Evolutionary conservation across 2,329 filamentous ascomycete species (phyloP).

Genomic region (Hysterium pulicare): DNA sequence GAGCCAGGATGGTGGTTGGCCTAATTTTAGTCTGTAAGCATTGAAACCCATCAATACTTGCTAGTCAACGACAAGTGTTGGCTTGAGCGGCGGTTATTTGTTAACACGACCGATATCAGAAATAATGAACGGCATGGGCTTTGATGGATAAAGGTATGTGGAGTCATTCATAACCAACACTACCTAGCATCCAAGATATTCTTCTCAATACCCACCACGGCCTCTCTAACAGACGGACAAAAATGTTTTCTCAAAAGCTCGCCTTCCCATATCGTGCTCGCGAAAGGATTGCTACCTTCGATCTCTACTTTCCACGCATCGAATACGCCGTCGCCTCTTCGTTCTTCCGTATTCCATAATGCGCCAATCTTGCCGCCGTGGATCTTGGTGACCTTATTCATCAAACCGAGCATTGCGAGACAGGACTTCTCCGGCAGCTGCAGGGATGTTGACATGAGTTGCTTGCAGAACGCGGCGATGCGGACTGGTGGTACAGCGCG

Average conservation of each 20-base stretch:
- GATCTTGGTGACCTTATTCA: constrained; percentile 74
- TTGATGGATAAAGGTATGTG: too few relatives aligned
- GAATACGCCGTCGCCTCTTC: constrained; percentile 84
- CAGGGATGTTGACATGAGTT: constrained; percentile 75
- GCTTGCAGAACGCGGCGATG: constrained; percentile 90
- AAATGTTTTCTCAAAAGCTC: constrained; percentile 84
- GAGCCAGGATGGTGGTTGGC: too few relatives aligned
- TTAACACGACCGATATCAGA: too few relatives aligned
- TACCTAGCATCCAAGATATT: constrained; percentile 28
- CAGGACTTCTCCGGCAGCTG: constrained; percentile 89
- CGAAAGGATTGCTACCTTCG: constrained; percentile 86
- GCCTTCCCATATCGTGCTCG: constrained; percentile 88
- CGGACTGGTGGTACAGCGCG: constrained; percentile 75
- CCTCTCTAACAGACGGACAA: constrained; percentile 79
- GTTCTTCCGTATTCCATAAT: constrained; percentile 94
- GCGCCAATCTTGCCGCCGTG: constrained; percentile 78
- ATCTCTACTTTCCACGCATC: constrained; percentile 67
- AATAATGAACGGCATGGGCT: too few relatives aligned
- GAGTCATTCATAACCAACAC: too few relatives aligned
- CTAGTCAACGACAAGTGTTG: too few relatives aligned
- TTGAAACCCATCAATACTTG: too few relatives aligned
- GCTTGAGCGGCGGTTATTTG: too few relatives aligned
- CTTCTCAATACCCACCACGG: constrained; percentile 44
- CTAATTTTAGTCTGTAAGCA: too few relatives aligned
- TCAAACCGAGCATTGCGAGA: constrained; percentile 72